phyloP scores from a whole-genome alignment of 352 stramenopile genomes.

The Pythium guiyangense region DNA sequence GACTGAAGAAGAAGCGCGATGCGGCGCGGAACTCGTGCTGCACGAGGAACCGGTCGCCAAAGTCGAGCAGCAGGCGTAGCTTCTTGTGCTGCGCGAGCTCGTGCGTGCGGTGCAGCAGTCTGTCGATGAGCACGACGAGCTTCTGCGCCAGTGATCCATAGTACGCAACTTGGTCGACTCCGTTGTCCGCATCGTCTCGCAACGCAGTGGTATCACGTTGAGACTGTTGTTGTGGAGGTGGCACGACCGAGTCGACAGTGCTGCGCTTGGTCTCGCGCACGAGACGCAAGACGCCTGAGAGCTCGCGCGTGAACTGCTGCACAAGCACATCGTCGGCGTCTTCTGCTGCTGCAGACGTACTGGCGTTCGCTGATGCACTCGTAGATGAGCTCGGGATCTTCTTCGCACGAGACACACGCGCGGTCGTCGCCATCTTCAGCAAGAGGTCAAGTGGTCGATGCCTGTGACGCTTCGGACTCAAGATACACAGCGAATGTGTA shows the following conservation, averaged over 20 bases:
- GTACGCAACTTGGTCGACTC: constrained; percentile 30
- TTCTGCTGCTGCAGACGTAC: neutral
- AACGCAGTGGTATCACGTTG: neutral
- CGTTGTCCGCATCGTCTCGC: constrained; percentile 1
- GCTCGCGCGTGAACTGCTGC: constrained; percentile 55
- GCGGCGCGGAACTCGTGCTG: constrained; percentile 42
- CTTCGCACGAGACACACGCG: constrained; percentile 1
- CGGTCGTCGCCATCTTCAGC: neutral
- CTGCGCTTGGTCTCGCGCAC: constrained; percentile 21
- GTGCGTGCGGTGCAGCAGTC: constrained; percentile 24
- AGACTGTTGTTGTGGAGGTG: constrained; percentile 5
- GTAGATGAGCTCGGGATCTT: constrained; percentile 7
- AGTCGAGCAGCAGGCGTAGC: constrained; percentile 27
- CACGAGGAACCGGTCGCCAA: constrained; percentile 48
- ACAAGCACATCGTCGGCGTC: constrained; percentile 26
- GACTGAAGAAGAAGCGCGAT: constrained; percentile 43
- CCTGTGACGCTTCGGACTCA: too few relatives aligned
- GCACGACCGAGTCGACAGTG: constrained; percentile 13
- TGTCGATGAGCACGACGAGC: constrained; percentile 27
- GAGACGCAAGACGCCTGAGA: constrained; percentile 37
- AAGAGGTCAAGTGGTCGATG: too few relatives aligned
- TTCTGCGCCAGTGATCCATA: constrained; percentile 40
- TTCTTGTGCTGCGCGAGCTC: constrained; percentile 37
- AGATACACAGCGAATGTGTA: too few relatives aligned
- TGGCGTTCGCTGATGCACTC: neutral